Evolutionary conservation across 1,139 yeast genomes (phyloP), one percentile per base, ranked within the genome.

Genomic region (Diutina rugosa): DNA sequence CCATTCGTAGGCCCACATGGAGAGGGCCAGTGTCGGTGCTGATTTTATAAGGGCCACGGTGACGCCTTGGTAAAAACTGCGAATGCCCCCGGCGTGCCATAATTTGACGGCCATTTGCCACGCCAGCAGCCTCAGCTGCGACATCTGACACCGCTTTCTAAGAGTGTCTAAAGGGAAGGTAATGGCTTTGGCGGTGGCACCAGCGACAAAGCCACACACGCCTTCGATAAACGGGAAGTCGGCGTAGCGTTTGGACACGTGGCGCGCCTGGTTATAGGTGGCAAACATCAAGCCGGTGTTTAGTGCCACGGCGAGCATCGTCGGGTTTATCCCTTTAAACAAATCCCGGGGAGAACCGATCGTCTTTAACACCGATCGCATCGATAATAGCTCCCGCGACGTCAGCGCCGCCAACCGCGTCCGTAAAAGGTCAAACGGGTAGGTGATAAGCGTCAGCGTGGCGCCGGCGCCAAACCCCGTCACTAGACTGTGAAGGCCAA

Each of bases 81-180:
- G 18, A 12, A 57, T 12, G 5, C 63, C 63, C 18, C 59, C 57
- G 10, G n/a, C 9, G 5, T 47, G 46, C 59, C 58, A 60, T 38
- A 59, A 58, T 1, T 29, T 53, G 63, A 87, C 93, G 2, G 65
- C 69, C 46, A 63, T 32, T 44, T 6, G 14, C 14, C 32, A n/a
- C 8, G 74, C 63, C 12, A 63, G 57, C 52, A 62, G 58, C 12
- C 57, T 59, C 26, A 65, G 65, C 3, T 78, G 72, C 46, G 79
- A 76, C 63, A 91, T 82, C 66, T 91, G 97, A 54, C 87, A 70
- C 56, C 97, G 73, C 63, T 91, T 85, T 45, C 97, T 74, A 6
- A 91, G 66, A 0, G 96, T 82, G 66, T 93, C 99, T 56, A 93
- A 68, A 0, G 99, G 99, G 67, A 90, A 93, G 0, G 90, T 84